A percentile compares a stretch with the other conserved stretches of the same genome.
Conservation (phyloP, 805 yeast species). For the Metschnikowia sp. region DNA sequence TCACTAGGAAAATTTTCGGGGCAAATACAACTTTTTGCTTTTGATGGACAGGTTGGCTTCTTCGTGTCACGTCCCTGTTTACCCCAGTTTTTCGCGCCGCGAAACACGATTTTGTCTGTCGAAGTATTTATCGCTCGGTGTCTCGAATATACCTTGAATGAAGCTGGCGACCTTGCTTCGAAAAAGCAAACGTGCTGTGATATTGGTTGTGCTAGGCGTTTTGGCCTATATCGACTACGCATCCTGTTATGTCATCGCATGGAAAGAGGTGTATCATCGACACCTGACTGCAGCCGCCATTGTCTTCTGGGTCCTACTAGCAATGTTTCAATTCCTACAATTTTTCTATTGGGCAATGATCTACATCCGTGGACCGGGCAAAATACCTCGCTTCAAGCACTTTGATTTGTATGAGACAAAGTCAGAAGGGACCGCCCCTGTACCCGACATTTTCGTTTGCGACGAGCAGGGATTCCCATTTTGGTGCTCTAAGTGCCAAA, state of each 20-base stretch:
- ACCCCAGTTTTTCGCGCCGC: too few species aligned
- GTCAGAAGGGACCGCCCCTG: slow-evolving; percentile 24
- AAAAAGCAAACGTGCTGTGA: slow-evolving; percentile 2
- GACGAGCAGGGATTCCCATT: slow-evolving; percentile 71
- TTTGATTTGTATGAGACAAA: slow-evolving; percentile 25
- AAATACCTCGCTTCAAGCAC: slow-evolving; percentile 33
- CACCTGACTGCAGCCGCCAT: slow-evolving; percentile 12
- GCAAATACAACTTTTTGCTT: too few species aligned
- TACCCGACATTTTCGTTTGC: slow-evolving; percentile 64
- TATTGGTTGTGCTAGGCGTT: slow-evolving; percentile 5
- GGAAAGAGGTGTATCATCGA: slow-evolving; percentile 10
- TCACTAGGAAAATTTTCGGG: too few species aligned
- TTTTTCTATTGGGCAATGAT: slow-evolving; percentile 44
- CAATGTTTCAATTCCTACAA: slow-evolving; percentile 4
- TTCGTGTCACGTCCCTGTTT: too few species aligned
- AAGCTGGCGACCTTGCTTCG: slow-evolving; percentile 1
- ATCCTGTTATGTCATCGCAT: slow-evolving; percentile 14
- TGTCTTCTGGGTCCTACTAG: slow-evolving; percentile 14
- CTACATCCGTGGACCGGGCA: slow-evolving; percentile 57
- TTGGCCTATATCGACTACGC: slow-evolving; percentile 14
- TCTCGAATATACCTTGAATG: neutral
- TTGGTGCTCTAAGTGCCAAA: slow-evolving; percentile 68
- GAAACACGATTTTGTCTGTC: too few species aligned
- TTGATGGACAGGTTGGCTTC: too few species aligned
- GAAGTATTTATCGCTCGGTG: too few species aligned